Evolutionary conservation across 73 alveolate genomes (phyloP), one percentile per base, ranked within the genome.

Genomic region (Durusdinium trenchii): DNA sequence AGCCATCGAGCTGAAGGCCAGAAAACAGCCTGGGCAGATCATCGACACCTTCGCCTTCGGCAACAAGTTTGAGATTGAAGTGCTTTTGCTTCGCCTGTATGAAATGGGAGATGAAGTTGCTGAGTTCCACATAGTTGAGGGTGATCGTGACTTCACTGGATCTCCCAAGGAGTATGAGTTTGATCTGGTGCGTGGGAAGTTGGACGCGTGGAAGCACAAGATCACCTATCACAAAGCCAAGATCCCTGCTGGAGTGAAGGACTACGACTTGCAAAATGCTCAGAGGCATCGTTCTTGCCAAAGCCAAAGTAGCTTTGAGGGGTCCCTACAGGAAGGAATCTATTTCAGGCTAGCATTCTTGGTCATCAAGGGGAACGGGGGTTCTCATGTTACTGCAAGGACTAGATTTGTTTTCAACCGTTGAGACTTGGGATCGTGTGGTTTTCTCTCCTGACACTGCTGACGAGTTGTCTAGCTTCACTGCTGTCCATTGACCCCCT

Each of bases 41-140:
- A 42, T 79, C 35, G 93, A 82, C 73, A 47, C 93, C 93, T 82
- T 82, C 47, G 71, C 73, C 16, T 82, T 48, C 32, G 75, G 73
- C 69, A 79, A 46, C 64, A 42, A 35, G 9, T 79, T 7, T 45
- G 90, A 79, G 43, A 45, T 1, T 40, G 90, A 79, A 42, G 90
- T 43, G 64, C 42, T 79, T 61, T 30, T 42, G 30, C 90, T 79
- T 46, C 90, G 90, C 28, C 42, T 79, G 36, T 42, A 79, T 9
- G 90, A 79, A 42, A 79, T 79, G 90, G 90, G 67, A 40, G 64
- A 46, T 18, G 90, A 79, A 30, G 90, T 79, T 16, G 40, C 90
- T 9, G 93, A 82, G 93, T 82, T 82, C 48, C 93, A 82, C 90
- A 79, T 79, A 38, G 90, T 79, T 0, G 90, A 79, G 42, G 90